Percentiles rank a stretch among this genome's conserved stretches.
phyloP scores from a whole-genome alignment of 345 rosid species.

The Raphanus raphanistrum region DNA sequence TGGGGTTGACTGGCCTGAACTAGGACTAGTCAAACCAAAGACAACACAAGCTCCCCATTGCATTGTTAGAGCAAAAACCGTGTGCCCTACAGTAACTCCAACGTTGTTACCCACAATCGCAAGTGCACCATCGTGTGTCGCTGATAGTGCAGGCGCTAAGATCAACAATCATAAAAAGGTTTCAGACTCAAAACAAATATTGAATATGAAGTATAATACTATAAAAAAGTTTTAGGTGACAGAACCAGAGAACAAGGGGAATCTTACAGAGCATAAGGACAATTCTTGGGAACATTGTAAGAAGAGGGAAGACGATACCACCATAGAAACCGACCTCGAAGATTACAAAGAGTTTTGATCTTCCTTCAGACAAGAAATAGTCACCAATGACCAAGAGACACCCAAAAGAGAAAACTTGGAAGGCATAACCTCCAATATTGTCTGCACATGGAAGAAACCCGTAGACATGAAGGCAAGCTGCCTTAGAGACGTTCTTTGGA shows the following conservation, averaged over 20 bases:
- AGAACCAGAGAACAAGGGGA: background rate
- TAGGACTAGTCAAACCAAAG: conserved; percentile 33
- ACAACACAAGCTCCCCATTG: conserved; percentile 47
- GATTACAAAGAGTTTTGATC: conserved; percentile 36
- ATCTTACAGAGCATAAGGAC: conserved; percentile 34
- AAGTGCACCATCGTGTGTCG: conserved; percentile 29
- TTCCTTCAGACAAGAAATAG: conserved; percentile 40
- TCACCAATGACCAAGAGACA: conserved; percentile 40
- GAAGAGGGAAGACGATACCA: conserved; percentile 39
- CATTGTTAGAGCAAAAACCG: conserved; percentile 38
- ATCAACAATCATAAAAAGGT: background rate
- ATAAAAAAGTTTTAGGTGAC: background rate
- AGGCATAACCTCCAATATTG: conserved; percentile 35
- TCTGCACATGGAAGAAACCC: conserved; percentile 46
- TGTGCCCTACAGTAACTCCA: conserved; percentile 36
- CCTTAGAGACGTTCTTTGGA: conserved; percentile 24
- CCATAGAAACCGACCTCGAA: conserved; percentile 42
- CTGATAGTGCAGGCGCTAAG: conserved; percentile 39
- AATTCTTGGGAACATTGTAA: conserved; percentile 41
- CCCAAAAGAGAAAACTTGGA: conserved; percentile 39
- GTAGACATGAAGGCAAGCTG: conserved; percentile 38
- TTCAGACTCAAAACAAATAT: conserved; percentile 1
- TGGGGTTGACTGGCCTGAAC: conserved; percentile 19
- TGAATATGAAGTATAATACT: background rate
- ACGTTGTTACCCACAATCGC: conserved; percentile 31